Evolutionary conservation across 2,329 filamentous ascomycete genomes (phyloP).

Genomic region (Hyphodiscus sp.): DNA sequence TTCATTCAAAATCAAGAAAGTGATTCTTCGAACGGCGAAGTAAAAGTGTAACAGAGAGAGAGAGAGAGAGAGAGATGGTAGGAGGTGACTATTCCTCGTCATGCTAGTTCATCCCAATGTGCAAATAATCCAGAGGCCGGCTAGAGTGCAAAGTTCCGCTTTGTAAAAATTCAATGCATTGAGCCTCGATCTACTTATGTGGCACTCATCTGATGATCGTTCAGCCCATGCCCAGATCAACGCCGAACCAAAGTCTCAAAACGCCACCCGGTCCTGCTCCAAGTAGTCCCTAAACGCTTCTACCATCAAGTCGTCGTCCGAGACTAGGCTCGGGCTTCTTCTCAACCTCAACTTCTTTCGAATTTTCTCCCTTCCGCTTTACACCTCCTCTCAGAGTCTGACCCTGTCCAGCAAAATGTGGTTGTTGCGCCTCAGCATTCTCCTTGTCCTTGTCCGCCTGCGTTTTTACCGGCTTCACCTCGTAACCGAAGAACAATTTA

Average conservation of each 20-base stretch:
- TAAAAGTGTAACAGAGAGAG: too few species aligned
- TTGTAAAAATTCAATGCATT: too few species aligned
- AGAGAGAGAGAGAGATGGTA: too few species aligned
- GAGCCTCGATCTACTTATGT: not conserved
- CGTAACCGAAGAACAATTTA: conserved; percentile 95
- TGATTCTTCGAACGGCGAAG: too few species aligned
- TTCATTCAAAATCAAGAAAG: too few species aligned
- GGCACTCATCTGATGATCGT: not conserved
- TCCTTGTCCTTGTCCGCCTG: conserved; percentile 64
- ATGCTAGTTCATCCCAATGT: too few species aligned
- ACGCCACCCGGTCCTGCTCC: not conserved
- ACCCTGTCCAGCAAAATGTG: conserved; percentile 78
- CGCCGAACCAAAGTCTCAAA: not conserved
- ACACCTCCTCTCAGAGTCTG: conserved; percentile 66
- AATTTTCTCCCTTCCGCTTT: conserved; percentile 55
- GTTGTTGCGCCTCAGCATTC: conserved; percentile 56
- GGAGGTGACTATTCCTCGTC: too few species aligned
- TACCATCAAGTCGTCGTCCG: conserved; percentile 21
- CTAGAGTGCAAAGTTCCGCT: too few species aligned
- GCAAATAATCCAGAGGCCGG: too few species aligned
- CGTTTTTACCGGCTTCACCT: conserved; percentile 81
- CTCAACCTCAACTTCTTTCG: conserved; percentile 16
- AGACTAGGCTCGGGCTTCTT: conserved; percentile 18
- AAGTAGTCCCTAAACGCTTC: conserved; percentile 3
- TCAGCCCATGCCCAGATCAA: not conserved